Base-by-base conservation (phyloP, 2,329 filamentous ascomycete species). In the Elsinoe batatas region DNA sequence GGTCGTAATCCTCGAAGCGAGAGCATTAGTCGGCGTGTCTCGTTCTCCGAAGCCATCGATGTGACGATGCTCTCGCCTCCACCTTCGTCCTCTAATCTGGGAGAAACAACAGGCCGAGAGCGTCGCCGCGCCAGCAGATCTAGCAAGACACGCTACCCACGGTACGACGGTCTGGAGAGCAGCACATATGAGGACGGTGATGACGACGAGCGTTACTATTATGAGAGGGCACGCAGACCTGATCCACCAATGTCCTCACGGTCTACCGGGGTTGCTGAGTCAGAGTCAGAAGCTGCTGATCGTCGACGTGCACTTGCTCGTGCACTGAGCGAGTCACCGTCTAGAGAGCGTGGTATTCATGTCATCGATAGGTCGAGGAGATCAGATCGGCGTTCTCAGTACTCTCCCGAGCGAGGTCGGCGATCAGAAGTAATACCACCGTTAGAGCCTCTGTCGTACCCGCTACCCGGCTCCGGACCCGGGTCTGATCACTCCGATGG, bases 251-350 rank as follows among this genome's bases (percentile, higher is more conserved):
- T 46, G 18, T 17, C 40, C 20, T 22, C 38, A 12, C 38, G 33
- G 5, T 42, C 53, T 18, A 26, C 53, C 6, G 40, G 40, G 15
- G 33, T 46, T 5, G 15, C 53, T 10, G 47, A 51, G 5, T 17
- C 47, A n/a, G 47, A 51, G 30, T 36, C 47, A 2, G 53, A 47
- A n/a, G 35, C 38, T 3, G 20, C 26, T n/a, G 36, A 33, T 36
- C 53, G 42, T 26, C 53, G 53, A 32, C 38, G 53, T n/a, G 53
- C 53, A 36, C 33, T 55, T n/a, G 42, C 53, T 10, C 22, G 53
- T 46, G 53, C 53, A 17, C 30, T 55, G 3, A 55, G 53, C 17
- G 53, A 55, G 53, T 55, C 53, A 11, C 53, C 53, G 12, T 55
- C 53, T 11, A 40, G 53, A 11, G 53, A 55, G 18, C 53, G 53